These are phyloP conservation scores for Acidiella bohemica DNA, from an alignment of 495 filamentous ascomycete species.

Conservation along the genomic window DNA sequence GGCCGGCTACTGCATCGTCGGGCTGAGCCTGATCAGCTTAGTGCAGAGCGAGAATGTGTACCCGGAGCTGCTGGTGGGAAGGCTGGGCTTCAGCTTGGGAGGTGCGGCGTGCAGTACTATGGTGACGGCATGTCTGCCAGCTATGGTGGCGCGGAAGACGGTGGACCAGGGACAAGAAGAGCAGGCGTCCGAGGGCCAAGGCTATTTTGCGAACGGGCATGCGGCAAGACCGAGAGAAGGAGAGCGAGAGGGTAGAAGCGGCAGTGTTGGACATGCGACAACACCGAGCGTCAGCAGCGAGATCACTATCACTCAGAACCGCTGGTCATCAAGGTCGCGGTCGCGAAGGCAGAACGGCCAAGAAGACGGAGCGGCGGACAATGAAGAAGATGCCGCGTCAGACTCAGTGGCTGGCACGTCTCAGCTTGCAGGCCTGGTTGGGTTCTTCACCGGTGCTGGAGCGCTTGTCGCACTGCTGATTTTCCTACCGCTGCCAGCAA, in stretches of 20 bases:
- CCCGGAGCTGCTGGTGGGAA: conserved; percentile 72
- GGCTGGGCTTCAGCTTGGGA: conserved; percentile 79
- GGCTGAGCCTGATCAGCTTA: conserved; percentile 59
- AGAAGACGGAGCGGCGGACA: background rate
- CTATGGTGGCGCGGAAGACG: conserved; percentile 43
- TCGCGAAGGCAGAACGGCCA: background rate
- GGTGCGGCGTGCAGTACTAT: conserved; percentile 87
- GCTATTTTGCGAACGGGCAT: conserved; percentile 5
- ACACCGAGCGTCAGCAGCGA: conserved; percentile 21
- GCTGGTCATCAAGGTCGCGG: conserved; percentile 25
- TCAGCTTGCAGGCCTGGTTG: conserved; percentile 75
- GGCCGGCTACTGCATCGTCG: conserved; percentile 67
- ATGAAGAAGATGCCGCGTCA: background rate
- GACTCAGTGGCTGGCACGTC: conserved; percentile 34
- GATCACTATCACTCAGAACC: conserved; percentile 31
- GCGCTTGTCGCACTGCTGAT: conserved; percentile 66
- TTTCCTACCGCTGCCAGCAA: conserved; percentile 77
- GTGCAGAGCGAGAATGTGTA: conserved; percentile 81
- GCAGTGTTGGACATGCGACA: conserved; percentile 12
- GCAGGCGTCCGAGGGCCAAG: conserved; percentile 1
- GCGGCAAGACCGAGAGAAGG: conserved; percentile 11
- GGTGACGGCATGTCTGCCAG: conserved; percentile 89
- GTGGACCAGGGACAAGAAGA: conserved; percentile 6
- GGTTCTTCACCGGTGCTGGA: conserved; percentile 82
- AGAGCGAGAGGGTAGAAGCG: conserved; percentile 6